Base-by-base conservation (phyloP, 2,329 filamentous ascomycete species). In the Orbilia oligospora region DNA sequence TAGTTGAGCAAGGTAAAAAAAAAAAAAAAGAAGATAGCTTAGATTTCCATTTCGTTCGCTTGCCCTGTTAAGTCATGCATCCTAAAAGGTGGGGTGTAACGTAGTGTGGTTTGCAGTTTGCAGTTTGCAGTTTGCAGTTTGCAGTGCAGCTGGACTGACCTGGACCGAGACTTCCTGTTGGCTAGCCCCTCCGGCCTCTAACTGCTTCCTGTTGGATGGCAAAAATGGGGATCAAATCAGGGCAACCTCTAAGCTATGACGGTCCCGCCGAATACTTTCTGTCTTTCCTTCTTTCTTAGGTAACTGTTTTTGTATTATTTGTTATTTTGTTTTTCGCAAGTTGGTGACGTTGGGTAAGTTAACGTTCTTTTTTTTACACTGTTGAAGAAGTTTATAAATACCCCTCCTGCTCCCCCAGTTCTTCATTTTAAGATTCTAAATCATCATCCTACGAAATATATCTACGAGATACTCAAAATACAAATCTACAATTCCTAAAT, bases 321-420 rank as follows among this genome's bases (percentile, higher is more conserved):
- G 27, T 49, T 49, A 3, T 49, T 49, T 24, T 20, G 3, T 51
- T 14, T 10, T 51, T 51, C 3, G 20, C 22, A 12, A 27, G 48
- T 6, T 27, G 53, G n/a, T 70, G 66, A 70, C 66, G 63, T 61
- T 55, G 44, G 69, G 30, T 61, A 22, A 14, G 30, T 33, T 30
- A n/a, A n/a, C n/a, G n/a, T n/a, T n/a, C n/a, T n/a, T n/a, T n/a
- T n/a, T n/a, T n/a, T 12, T 12, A 36, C 33, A 16, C 46, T 38
- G 46, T 16, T 64, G 5, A 30, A 30, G 22, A 61, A 63, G 55
- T 58, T 77, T 77, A 77, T 77, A 77, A 77, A 77, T 77, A 77
- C 73, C 66, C 72, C 58, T 51, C 53, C 33, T 46, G 9, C 38
- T 56, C 46, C 56, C 56, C 56, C 24, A 41, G 38, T n/a, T 33